phyloP scores from a whole-genome alignment of 2,329 filamentous ascomycete genomes.

The Xylaria sp. region DNA sequence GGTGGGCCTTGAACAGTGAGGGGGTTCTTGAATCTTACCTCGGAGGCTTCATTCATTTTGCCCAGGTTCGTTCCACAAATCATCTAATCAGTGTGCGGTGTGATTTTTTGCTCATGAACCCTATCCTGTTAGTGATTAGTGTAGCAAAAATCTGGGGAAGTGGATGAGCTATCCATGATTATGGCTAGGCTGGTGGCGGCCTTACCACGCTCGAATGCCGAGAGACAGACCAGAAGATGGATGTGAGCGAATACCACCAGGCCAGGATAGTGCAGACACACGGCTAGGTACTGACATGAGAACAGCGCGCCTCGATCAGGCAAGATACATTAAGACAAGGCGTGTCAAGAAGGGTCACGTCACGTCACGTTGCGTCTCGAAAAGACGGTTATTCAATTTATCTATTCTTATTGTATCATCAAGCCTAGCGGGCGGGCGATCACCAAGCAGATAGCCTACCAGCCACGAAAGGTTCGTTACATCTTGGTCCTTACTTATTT shows the following conservation, averaged over 20 bases:
- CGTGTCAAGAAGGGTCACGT: constrained; percentile 8
- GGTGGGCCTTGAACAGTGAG: constrained; percentile 10
- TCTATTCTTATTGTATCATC: constrained; percentile 22
- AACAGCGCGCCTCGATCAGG: constrained; percentile 3
- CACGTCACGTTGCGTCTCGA: constrained; percentile 23
- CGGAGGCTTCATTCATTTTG: constrained; percentile 23
- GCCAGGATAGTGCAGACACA: not conserved
- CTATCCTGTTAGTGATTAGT: constrained; percentile 10
- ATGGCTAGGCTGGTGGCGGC: constrained; percentile 13
- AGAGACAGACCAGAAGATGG: constrained; percentile 15
- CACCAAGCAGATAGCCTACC: not conserved
- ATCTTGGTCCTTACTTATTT: constrained; percentile 15
- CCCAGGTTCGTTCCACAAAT: constrained; percentile 17
- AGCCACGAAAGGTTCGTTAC: constrained; percentile 30
- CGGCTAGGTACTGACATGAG: not conserved
- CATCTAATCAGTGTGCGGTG: not conserved
- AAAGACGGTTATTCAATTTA: constrained; percentile 11
- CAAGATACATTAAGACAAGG: constrained; percentile 13
- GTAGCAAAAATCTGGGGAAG: constrained; percentile 36
- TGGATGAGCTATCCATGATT: constrained; percentile 23
- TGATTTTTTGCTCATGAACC: not conserved
- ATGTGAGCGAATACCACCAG: not conserved
- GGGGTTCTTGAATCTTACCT: constrained; percentile 21
- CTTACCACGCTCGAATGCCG: constrained; percentile 24
- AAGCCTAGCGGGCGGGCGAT: constrained; percentile 20